Conservation (phyloP, 2,329 filamentous ascomycete species). For the Ceratocystis colombiana region DNA sequence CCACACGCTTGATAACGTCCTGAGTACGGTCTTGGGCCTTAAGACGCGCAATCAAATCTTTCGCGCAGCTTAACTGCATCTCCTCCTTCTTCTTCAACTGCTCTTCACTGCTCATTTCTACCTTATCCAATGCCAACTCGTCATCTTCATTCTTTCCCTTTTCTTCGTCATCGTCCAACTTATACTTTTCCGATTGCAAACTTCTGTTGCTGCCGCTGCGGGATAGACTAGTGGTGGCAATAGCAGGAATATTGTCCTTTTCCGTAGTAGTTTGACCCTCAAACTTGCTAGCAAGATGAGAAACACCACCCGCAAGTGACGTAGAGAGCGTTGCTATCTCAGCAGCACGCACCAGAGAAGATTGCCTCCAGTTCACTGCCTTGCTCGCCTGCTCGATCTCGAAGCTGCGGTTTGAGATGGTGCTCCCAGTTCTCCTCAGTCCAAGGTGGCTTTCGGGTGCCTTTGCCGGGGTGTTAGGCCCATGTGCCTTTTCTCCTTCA, state of each 20-base stretch:
- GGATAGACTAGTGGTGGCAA: neutral
- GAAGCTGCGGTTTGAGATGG: constrained; percentile 19
- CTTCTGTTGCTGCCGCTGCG: constrained; percentile 12
- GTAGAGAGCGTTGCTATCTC: constrained; percentile 29
- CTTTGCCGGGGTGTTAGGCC: neutral
- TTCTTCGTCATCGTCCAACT: constrained; percentile 10
- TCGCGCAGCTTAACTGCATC: constrained; percentile 22
- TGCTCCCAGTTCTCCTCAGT: constrained; percentile 13
- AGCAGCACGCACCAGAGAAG: constrained; percentile 16
- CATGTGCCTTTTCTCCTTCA: constrained; percentile 13
- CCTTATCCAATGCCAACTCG: neutral
- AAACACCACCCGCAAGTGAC: constrained; percentile 31
- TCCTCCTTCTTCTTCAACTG: constrained; percentile 25
- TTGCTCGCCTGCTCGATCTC: constrained; percentile 22
- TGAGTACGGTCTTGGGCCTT: constrained; percentile 18
- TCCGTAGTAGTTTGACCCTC: constrained; percentile 26
- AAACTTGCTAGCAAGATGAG: constrained; percentile 34
- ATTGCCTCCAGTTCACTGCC: constrained; percentile 17
- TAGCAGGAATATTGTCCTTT: neutral
- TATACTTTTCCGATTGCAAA: constrained; percentile 12
- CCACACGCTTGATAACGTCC: constrained; percentile 20
- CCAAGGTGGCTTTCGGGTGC: constrained; percentile 4
- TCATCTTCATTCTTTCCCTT: constrained; percentile 3
- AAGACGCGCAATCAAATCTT: constrained; percentile 22
- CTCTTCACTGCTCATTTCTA: constrained; percentile 27